Conservation (phyloP, 129 eudicot genomes). For the Smallanthus sonchifolius region DNA sequence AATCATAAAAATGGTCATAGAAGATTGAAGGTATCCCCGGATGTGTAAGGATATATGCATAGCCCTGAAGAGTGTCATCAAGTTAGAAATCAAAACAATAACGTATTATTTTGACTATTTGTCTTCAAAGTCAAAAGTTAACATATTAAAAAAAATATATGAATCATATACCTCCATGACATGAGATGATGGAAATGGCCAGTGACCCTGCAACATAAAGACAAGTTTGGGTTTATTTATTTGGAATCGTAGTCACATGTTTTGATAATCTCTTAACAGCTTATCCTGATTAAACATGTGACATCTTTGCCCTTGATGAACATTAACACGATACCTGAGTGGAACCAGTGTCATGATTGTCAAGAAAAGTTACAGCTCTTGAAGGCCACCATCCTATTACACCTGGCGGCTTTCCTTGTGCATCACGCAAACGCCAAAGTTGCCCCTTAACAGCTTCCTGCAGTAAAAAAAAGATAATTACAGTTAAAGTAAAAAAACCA, state of each 20-base stretch:
- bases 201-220: slow-evolving; percentile 56
- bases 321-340: slow-evolving; percentile 56
- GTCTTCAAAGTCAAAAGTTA: slow-evolving; percentile 1
- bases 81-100: slow-evolving; percentile 5
- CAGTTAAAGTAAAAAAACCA: not conserved
- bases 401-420: slow-evolving; percentile 93
- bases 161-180: slow-evolving; percentile 68
- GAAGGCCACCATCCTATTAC: slow-evolving; percentile 99
- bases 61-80: slow-evolving; percentile 51
- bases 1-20: slow-evolving; percentile 86
- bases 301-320: not conserved
- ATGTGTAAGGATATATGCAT: slow-evolving; percentile 87
- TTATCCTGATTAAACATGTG: not conserved
- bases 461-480: slow-evolving; percentile 7
- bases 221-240: not conserved
- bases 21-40: slow-evolving; percentile 87
- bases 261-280: not conserved
- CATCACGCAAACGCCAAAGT: slow-evolving; percentile 88
- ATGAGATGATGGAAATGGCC: slow-evolving; percentile 80
- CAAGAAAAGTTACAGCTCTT: slow-evolving; percentile 78
- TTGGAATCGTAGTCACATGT: not conserved
- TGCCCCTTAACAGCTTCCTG: slow-evolving; percentile 82
- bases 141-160: not conserved
- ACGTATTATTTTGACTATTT: not conserved
- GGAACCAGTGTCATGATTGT: slow-evolving; percentile 94